phyloP scores from a whole-genome alignment of 2,329 filamentous ascomycete genomes.

The Ceratocystis eucalypticola region DNA sequence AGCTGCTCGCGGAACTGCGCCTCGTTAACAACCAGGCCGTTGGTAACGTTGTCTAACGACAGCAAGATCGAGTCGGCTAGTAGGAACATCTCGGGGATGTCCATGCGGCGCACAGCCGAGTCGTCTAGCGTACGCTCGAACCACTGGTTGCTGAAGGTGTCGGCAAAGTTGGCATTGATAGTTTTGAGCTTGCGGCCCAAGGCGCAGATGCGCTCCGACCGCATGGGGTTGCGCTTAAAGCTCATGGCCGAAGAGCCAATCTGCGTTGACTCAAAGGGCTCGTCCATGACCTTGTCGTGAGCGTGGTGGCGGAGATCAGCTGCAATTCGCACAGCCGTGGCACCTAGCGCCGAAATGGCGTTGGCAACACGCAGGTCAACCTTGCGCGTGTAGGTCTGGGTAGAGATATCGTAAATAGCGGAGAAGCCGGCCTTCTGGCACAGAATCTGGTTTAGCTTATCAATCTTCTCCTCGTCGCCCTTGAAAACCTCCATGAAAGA shows the following conservation, averaged over 20 bases:
- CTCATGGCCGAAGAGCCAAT: conserved; percentile 52
- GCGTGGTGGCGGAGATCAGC: conserved; percentile 63
- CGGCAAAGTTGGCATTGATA: conserved; percentile 27
- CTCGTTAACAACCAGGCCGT: conserved; percentile 67
- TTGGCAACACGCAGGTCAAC: conserved; percentile 68
- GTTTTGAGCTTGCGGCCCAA: conserved; percentile 35
- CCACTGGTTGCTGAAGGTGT: conserved; percentile 27
- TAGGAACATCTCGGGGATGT: conserved; percentile 54
- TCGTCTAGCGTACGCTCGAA: conserved; percentile 63
- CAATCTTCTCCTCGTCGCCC: conserved; percentile 36
- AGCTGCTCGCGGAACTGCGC: conserved; percentile 54
- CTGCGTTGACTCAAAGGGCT: conserved; percentile 68
- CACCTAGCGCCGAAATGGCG: conserved; percentile 63
- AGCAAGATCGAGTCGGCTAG: conserved; percentile 55
- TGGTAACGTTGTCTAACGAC: conserved; percentile 52
- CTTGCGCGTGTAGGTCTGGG: conserved; percentile 56
- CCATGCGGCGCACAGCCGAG: conserved; percentile 49
- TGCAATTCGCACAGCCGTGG: conserved; percentile 59
- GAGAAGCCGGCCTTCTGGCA: conserved; percentile 44
- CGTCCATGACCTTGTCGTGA: conserved; percentile 55
- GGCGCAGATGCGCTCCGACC: conserved; percentile 34
- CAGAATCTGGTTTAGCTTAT: conserved; percentile 41
- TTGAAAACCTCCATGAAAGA: conserved; percentile 32
- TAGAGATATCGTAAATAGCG: conserved; percentile 41
- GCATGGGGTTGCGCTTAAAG: conserved; percentile 38